These are phyloP conservation scores for Cercospora zeina DNA, from an alignment of 2,329 filamentous ascomycete species.

Conservation along the genomic window DNA sequence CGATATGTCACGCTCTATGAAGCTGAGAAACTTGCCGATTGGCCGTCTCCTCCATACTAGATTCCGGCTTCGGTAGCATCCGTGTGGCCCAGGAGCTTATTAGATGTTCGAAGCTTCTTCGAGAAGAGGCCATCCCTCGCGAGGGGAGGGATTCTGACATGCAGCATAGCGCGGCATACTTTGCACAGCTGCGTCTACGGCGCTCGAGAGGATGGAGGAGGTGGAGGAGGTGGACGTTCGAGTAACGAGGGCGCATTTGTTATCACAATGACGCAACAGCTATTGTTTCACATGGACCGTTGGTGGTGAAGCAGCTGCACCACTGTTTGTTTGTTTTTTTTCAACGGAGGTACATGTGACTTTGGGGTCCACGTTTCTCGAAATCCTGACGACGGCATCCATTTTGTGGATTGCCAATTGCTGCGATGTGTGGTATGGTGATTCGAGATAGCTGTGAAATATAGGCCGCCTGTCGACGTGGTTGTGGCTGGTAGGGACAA, in stretches of 20 bases:
- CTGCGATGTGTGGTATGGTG: neutral
- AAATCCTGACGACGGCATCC: neutral
- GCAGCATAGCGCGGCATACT: neutral
- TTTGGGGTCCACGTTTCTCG: neutral
- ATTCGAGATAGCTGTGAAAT: slow-evolving; percentile 2
- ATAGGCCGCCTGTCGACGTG: neutral
- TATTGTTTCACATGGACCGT: neutral
- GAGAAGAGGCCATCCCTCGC: neutral
- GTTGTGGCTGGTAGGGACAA: slow-evolving; percentile 2
- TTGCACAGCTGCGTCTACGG: neutral
- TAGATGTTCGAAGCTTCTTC: slow-evolving; percentile 4
- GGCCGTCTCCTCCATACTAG: neutral
- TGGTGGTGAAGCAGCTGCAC: neutral
- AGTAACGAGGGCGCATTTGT: neutral
- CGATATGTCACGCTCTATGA: neutral
- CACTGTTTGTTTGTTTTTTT: neutral
- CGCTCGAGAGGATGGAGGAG: neutral
- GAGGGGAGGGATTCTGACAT: slow-evolving; percentile 6
- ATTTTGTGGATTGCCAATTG: neutral
- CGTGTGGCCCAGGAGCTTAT: neutral
- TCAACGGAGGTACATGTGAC: neutral
- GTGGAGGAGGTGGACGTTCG: too few species aligned
- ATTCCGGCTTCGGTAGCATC: slow-evolving; percentile 3
- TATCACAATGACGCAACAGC: neutral
- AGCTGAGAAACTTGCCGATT: slow-evolving; percentile 3